Conservation (phyloP, 805 yeast genomes). For the Yarrowia sp. region DNA sequence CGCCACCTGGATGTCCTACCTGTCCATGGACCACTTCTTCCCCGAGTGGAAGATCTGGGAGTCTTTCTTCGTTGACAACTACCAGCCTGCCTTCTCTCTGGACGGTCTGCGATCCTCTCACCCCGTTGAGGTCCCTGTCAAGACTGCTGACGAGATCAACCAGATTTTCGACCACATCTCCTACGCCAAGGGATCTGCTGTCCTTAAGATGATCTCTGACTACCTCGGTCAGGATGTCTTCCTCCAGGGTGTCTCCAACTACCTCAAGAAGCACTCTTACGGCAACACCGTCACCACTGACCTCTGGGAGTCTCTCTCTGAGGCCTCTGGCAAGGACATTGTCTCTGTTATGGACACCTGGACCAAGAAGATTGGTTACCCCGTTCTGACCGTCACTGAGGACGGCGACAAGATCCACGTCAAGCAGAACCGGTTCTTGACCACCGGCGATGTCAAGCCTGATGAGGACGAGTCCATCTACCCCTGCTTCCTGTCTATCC, state of each 20-base stretch:
- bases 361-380: conserved; percentile 78
- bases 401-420: conserved; percentile 53
- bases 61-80: conserved; percentile 76
- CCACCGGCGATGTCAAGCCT: conserved; percentile 64
- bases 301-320: conserved; percentile 71
- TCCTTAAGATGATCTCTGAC: conserved; percentile 76
- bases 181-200: conserved; percentile 80
- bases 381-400: conserved; percentile 62
- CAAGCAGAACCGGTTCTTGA: conserved; percentile 66
- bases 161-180: conserved; percentile 85
- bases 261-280: conserved; percentile 67
- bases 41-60: conserved; percentile 87
- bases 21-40: conserved; percentile 69
- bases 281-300: conserved; percentile 78
- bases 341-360: conserved; percentile 67
- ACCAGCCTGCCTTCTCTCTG: conserved; percentile 74
- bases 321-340: conserved; percentile 68
- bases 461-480: conserved; percentile 62
- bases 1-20: conserved; percentile 85
- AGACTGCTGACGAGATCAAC: conserved; percentile 77
- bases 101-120: conserved; percentile 78
- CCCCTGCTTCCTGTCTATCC: conserved; percentile 65
- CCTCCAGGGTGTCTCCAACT: conserved; percentile 73
- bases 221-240: conserved; percentile 73
- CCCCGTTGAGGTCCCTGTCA: conserved; percentile 83